Evolutionary conservation across 1,284 basidiomycete genomes (phyloP).

Genomic region (Xanthoconium separans): DNA sequence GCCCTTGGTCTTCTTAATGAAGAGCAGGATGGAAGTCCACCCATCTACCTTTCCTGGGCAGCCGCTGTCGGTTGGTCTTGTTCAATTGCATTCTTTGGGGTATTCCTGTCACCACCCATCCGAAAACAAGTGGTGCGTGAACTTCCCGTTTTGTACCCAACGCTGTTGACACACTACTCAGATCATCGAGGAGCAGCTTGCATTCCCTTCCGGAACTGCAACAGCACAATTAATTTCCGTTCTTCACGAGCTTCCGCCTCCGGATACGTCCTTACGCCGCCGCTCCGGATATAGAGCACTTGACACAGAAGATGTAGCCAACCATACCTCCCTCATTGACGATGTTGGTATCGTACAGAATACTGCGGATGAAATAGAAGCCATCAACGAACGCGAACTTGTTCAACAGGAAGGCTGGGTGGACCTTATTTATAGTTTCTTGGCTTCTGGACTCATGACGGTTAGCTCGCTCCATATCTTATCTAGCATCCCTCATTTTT

Average conservation of each 20-base stretch:
- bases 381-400: slow-evolving; percentile 40
- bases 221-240: slow-evolving; percentile 95
- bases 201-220: slow-evolving; percentile 95
- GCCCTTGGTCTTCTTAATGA: slow-evolving; percentile 79
- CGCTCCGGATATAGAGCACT: slow-evolving; percentile 56
- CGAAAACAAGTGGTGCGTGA: slow-evolving; percentile 84
- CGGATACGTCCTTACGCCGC: slow-evolving; percentile 51
- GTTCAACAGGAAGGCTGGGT: slow-evolving; percentile 69
- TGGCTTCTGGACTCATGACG: slow-evolving; percentile 68
- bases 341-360: slow-evolving; percentile 1
- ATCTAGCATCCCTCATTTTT: slow-evolving; percentile 3
- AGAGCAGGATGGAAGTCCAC: slow-evolving; percentile 73
- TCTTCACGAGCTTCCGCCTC: slow-evolving; percentile 75
- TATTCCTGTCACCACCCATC: slow-evolving; percentile 92
- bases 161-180: slow-evolving; percentile 30
- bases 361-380: slow-evolving; percentile 13
- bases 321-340: background rate
- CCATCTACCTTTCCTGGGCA: slow-evolving; percentile 73
- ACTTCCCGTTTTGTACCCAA: background rate
- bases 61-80: slow-evolving; percentile 81
- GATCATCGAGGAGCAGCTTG: slow-evolving; percentile 92
- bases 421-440: slow-evolving; percentile 74
- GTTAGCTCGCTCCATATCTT: slow-evolving; percentile 42
- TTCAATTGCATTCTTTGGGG: slow-evolving; percentile 91
- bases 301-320: slow-evolving; percentile 34